phyloP scores from a whole-genome alignment of 768 basidiomycete genomes.

The Mrakia frigida region DNA sequence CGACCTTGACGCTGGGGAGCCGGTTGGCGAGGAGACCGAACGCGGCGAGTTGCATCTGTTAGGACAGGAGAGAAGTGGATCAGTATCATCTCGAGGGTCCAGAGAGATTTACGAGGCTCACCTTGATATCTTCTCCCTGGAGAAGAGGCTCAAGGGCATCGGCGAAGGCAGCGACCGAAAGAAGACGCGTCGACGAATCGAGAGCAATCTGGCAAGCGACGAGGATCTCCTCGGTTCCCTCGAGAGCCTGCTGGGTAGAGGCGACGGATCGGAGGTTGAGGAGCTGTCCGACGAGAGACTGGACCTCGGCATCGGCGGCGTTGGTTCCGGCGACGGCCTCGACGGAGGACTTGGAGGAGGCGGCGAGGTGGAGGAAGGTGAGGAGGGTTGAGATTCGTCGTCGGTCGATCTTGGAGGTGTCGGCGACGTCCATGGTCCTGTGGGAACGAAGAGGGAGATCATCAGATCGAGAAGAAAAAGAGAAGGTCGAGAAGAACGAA shows the following conservation, averaged over 20 bases:
- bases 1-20: slow-evolving; percentile 56
- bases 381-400: slow-evolving; percentile 23
- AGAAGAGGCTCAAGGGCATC: slow-evolving; percentile 38
- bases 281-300: slow-evolving; percentile 20
- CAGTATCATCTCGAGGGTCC: not conserved
- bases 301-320: not conserved
- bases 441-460: not conserved
- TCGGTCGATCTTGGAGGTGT: slow-evolving; percentile 28
- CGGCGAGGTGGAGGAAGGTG: slow-evolving; percentile 25
- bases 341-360: not conserved
- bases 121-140: slow-evolving; percentile 30
- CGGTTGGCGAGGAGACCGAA: slow-evolving; percentile 65
- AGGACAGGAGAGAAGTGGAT: not conserved
- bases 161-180: slow-evolving; percentile 65
- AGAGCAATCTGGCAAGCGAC: slow-evolving; percentile 48
- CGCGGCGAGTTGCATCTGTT: slow-evolving; percentile 55
- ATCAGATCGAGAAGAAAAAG: not conserved
- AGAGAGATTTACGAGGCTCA: not conserved
- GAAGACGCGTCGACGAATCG: slow-evolving; percentile 55
- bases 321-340: slow-evolving; percentile 18
- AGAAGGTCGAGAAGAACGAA: not conserved
- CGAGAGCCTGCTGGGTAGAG: not conserved
- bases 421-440: slow-evolving; percentile 19
- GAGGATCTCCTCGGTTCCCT: slow-evolving; percentile 33
- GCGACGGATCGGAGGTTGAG: slow-evolving; percentile 20